Evolutionary conservation across 106 monocot genomes (phyloP), one percentile per base, ranked within the genome.

Genomic region (Ottelia alismoides): DNA sequence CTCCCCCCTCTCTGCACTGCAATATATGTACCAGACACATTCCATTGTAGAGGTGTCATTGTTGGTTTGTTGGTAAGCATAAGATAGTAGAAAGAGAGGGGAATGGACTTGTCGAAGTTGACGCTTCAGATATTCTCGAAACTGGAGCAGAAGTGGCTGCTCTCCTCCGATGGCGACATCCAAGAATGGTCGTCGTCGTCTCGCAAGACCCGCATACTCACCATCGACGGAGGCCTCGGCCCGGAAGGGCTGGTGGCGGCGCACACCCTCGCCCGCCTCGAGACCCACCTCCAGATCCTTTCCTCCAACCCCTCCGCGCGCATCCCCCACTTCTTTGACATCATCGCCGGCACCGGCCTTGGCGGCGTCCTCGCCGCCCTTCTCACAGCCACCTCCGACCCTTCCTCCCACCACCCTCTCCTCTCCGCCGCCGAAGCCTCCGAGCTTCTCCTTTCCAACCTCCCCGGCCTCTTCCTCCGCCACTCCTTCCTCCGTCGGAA

Each of bases 191-290:
- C 50, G 21, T 14, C 20, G 20, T 45, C 6, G 61, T 40, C 21
- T 12, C 25, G 20, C 3, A 74, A 62, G 45, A 30, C 51, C 20
- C 22, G 62, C 26, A 31, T 74, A 55, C 56, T 74, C n/a, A 56
- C 26, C 49, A 74, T 74, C 55, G 74, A 74, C 28, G 74, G 74
- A 47, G 74, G 65, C 51, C 52, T 57, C 53, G 72, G 65, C 24
- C n/a, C 30, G 11, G 22, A 27, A 2, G 72, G 55, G 1, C 61
- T 67, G 1, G 40, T 62, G 40, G 55, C 62, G 21, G 55, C 49
- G 3, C 27, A 61, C 3, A 47, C 67, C 4, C 66, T 74, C 12
- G 30, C 57, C 49, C 61, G 52, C 55, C 67, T 74, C 32, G 74
- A 74, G 31, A 2, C 55, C 28, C 29, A 19, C 26, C 46, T 74